phyloP scores from a whole-genome alignment of 2,329 filamentous ascomycete genomes.

The Alternaria conjuncta region DNA sequence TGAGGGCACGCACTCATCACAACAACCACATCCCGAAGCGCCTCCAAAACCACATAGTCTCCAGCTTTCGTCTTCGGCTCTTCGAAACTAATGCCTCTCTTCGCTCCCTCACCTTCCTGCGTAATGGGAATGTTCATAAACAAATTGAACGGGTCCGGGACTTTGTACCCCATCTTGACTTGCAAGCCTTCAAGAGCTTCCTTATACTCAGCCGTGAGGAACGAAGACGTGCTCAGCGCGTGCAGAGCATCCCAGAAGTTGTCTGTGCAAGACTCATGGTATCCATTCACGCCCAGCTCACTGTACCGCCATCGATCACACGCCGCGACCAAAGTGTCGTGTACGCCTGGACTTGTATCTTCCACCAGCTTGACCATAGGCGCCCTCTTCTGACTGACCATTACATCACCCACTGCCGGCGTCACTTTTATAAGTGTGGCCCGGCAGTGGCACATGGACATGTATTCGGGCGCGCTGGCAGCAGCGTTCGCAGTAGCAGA shows the following conservation, averaged over 20 bases:
- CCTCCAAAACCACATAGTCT: conserved; percentile 53
- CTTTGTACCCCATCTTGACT: conserved; percentile 30
- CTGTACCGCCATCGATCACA: conserved; percentile 47
- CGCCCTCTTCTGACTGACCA: conserved; percentile 43
- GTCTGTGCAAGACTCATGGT: conserved; percentile 47
- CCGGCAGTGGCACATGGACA: conserved; percentile 47
- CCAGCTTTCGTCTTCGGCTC: conserved; percentile 49
- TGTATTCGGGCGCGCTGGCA: conserved; percentile 40
- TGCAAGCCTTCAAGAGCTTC: conserved; percentile 30
- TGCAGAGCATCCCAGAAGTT: conserved; percentile 44
- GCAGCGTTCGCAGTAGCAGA: conserved; percentile 32
- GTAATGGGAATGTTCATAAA: conserved; percentile 56
- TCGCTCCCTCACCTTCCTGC: conserved; percentile 47
- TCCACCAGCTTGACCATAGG: conserved; percentile 43
- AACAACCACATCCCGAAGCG: conserved; percentile 54
- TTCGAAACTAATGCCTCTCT: conserved; percentile 48
- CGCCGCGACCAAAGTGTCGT: conserved; percentile 46
- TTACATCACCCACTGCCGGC: conserved; percentile 36
- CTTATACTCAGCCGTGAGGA: conserved; percentile 17
- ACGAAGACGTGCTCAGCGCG: conserved; percentile 17
- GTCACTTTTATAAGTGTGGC: conserved; percentile 37
- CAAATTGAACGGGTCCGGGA: conserved; percentile 46
- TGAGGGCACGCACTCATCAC: conserved; percentile 58
- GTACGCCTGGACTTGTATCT: conserved; percentile 42
- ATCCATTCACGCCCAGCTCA: conserved; percentile 39